phyloP scores from a whole-genome alignment of 257 asterid species.

The Nyctanthes arbortristis region DNA sequence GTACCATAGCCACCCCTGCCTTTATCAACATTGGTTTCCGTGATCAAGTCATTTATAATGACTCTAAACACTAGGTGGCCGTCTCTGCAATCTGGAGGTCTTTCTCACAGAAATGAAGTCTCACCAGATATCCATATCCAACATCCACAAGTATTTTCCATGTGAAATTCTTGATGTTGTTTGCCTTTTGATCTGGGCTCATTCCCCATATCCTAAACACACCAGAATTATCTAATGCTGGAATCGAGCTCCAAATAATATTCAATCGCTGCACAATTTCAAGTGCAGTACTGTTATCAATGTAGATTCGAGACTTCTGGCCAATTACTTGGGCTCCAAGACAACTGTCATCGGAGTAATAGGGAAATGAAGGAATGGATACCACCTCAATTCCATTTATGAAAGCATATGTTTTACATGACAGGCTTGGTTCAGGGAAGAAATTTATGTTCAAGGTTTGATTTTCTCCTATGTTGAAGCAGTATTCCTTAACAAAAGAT shows the following conservation, averaged over 20 bases:
- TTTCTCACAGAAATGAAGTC: slow-evolving; percentile 51
- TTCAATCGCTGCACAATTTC: slow-evolving; percentile 40
- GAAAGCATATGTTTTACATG: slow-evolving; percentile 27
- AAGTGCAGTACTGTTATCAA: slow-evolving; percentile 47
- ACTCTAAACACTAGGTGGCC: slow-evolving; percentile 34
- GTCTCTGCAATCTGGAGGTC: slow-evolving; percentile 29
- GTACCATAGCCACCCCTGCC: slow-evolving; percentile 33
- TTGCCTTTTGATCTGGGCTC: slow-evolving; percentile 26
- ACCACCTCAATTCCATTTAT: slow-evolving; percentile 44
- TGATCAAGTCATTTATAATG: slow-evolving; percentile 39
- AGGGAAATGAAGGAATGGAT: slow-evolving; percentile 15
- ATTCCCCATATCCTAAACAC: slow-evolving; percentile 39
- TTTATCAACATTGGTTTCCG: slow-evolving; percentile 30
- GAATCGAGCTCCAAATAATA: slow-evolving; percentile 29
- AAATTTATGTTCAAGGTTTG: slow-evolving; percentile 5
- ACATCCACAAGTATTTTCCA: slow-evolving; percentile 49
- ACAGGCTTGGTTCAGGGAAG: slow-evolving; percentile 18
- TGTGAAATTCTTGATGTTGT: slow-evolving; percentile 14
- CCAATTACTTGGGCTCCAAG: slow-evolving; percentile 22
- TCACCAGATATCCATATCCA: slow-evolving; percentile 53
- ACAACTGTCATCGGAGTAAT: slow-evolving; percentile 22
- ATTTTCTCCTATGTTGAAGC: slow-evolving; percentile 26
- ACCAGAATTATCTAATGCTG: slow-evolving; percentile 26
- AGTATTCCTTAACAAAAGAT: slow-evolving; percentile 31
- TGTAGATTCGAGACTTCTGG: slow-evolving; percentile 25